Evolutionary conservation across 345 rosid genomes (phyloP).

Genomic region (Eucalyptus pauciflora): DNA sequence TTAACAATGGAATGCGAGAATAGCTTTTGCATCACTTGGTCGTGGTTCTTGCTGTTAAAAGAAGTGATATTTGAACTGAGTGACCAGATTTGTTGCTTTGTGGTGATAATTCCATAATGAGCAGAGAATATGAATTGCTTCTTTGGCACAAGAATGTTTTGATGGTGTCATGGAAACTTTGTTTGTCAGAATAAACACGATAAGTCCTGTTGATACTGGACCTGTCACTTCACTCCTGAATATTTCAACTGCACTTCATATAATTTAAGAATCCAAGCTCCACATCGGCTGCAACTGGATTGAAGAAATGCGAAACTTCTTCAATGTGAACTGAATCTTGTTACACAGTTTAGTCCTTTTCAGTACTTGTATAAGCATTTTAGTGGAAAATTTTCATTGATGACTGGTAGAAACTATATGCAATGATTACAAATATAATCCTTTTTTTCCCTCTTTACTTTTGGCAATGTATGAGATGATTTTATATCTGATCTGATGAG

Average conservation of each 20-base stretch:
- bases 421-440: not conserved
- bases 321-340: not conserved
- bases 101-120: not conserved
- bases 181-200: not conserved
- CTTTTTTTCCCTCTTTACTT: not conserved
- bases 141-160: not conserved
- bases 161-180: not conserved
- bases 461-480: not conserved
- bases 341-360: not conserved
- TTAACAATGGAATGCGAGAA: not conserved
- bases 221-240: not conserved
- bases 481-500: not conserved
- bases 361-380: not conserved
- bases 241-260: not conserved
- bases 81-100: not conserved
- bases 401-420: not conserved
- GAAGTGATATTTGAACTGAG: not conserved
- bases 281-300: not conserved
- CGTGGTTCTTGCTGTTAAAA: not conserved
- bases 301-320: not conserved
- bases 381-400: not conserved
- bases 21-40: not conserved
- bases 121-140: not conserved
- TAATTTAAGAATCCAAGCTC: not conserved
- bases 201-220: not conserved